Percentiles rank a stretch among this genome's conserved stretches.
phyloP scores from a whole-genome alignment of 805 yeast genomes.

The Yamadazyma paraphyllophila region DNA sequence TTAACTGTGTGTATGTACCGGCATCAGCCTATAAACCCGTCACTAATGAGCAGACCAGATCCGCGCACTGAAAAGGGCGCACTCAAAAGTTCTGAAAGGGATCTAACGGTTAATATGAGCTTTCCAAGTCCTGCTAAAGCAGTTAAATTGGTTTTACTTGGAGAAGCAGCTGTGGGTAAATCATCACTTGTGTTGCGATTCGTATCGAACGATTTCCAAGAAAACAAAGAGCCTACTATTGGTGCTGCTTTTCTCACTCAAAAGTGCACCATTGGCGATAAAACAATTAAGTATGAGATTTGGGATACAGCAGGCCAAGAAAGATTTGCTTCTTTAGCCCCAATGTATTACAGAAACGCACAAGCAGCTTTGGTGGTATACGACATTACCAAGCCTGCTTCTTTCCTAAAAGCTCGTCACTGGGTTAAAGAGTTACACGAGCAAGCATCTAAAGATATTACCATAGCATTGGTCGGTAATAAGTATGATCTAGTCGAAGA shows the following conservation, averaged over 20 bases:
- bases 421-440: conserved; percentile 97
- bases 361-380: conserved; percentile 96
- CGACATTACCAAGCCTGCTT: conserved; percentile 92
- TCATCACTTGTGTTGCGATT: conserved; percentile 89
- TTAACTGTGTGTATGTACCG: conserved; percentile 1
- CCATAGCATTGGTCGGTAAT: conserved; percentile 92
- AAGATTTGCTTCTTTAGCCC: conserved; percentile 92
- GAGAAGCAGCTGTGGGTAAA: conserved; percentile 98
- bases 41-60: not conserved
- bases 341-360: conserved; percentile 96
- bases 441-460: conserved; percentile 88
- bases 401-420: conserved; percentile 93
- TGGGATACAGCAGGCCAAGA: conserved; percentile 99
- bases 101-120: conserved; percentile 10
- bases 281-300: conserved; percentile 86
- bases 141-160: conserved; percentile 86
- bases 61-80: not conserved
- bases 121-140: conserved; percentile 27
- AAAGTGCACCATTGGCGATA: conserved; percentile 80
- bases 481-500: conserved; percentile 76
- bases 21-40: not conserved
- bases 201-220: conserved; percentile 94
- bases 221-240: conserved; percentile 95
- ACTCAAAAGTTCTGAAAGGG: conserved; percentile 1
- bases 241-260: conserved; percentile 98